These are phyloP conservation scores for Tuber aestivum DNA, from an alignment of 495 filamentous ascomycete genomes.

Conservation along the genomic window DNA sequence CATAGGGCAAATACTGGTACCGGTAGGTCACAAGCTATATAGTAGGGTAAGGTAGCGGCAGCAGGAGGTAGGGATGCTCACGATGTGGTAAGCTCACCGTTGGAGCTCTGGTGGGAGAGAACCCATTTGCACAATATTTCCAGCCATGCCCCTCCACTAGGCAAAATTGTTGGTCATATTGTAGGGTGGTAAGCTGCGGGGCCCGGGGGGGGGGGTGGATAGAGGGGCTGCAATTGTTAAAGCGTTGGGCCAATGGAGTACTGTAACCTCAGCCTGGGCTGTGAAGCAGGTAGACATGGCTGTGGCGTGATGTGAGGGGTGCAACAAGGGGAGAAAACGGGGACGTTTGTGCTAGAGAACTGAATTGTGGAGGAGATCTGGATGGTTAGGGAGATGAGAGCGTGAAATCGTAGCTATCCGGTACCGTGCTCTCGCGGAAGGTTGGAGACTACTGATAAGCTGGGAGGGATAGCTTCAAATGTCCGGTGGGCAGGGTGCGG, in stretches of 20 bases:
- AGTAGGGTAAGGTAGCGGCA: neutral
- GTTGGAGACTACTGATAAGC: neutral
- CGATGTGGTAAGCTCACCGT: neutral
- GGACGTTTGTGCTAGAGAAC: too few relatives aligned
- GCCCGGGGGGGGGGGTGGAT: neutral
- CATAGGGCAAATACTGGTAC: too few relatives aligned
- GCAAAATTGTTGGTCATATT: neutral
- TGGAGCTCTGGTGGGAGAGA: neutral
- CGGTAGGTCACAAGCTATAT: neutral
- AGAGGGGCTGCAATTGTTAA: neutral
- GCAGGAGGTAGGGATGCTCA: neutral
- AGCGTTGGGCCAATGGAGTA: neutral
- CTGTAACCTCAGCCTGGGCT: neutral
- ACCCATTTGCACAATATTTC: neutral
- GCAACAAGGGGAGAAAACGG: neutral
- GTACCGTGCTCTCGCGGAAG: neutral
- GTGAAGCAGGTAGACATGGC: neutral
- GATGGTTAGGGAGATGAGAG: neutral
- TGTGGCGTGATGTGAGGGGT: neutral
- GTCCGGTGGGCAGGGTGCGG: neutral
- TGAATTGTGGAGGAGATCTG: too few relatives aligned
- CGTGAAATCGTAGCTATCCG: neutral
- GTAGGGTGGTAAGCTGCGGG: constrained; percentile 2
- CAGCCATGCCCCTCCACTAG: neutral
- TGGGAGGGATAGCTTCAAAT: neutral